Conservation (phyloP, 257 asterid genomes). For the Datura wrightii region DNA sequence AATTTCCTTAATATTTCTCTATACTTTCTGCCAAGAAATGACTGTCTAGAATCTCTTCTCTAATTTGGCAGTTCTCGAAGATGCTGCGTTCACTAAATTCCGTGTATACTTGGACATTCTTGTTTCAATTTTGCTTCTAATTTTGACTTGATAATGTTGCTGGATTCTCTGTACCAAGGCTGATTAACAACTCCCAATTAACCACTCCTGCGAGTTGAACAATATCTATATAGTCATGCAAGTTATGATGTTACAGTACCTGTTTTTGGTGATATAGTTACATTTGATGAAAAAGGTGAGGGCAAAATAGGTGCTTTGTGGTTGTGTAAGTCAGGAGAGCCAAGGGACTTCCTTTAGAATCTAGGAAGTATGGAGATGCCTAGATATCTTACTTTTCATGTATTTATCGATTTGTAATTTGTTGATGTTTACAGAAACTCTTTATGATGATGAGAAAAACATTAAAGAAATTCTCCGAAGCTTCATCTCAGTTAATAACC, state of each 20-base stretch:
- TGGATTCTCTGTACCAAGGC: not conserved
- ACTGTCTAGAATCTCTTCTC: too few species aligned
- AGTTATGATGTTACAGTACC: not conserved
- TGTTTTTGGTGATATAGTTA: not conserved
- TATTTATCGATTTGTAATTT: too few species aligned
- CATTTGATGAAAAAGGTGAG: not conserved
- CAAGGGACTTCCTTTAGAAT: not conserved
- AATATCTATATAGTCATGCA: not conserved
- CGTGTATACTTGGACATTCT: not conserved
- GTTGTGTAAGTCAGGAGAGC: not conserved
- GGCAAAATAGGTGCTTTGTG: not conserved
- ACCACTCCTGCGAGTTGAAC: not conserved
- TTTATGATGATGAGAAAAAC: not conserved
- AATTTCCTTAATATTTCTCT: too few species aligned
- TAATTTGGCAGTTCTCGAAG: too few species aligned
- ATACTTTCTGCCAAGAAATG: too few species aligned
- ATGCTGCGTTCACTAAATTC: not conserved
- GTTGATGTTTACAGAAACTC: not conserved
- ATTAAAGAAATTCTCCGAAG: not conserved
- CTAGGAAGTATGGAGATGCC: not conserved
- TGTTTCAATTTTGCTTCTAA: not conserved
- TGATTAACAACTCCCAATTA: not conserved
- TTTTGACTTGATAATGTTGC: conserved; percentile 12
- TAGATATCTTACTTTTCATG: not conserved
- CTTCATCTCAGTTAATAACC: not conserved